phyloP scores from a whole-genome alignment of 2,329 filamentous ascomycete genomes.

The Berkeleyomyces rouxiae region DNA sequence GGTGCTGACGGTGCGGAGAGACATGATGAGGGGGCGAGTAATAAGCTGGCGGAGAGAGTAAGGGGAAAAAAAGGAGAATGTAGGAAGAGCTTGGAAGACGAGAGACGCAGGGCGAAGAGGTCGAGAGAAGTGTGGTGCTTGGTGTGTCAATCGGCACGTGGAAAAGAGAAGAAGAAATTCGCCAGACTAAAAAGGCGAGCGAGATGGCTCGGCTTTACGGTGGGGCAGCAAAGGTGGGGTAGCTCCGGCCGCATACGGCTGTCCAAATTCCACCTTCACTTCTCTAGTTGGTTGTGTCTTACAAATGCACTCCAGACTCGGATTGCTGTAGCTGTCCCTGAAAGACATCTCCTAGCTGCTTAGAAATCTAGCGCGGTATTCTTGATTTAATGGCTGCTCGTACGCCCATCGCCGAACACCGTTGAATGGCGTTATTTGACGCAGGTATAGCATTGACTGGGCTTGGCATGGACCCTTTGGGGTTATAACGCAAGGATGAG shows the following conservation, averaged over 20 bases:
- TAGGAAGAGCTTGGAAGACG: too few relatives aligned
- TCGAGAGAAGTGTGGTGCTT: neutral
- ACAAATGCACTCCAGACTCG: neutral
- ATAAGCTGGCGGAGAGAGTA: neutral
- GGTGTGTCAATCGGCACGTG: neutral
- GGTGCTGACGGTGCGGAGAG: slow-evolving; percentile 16
- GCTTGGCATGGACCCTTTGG: neutral
- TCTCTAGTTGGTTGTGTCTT: too few relatives aligned
- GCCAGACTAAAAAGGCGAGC: neutral
- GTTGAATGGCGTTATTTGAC: neutral
- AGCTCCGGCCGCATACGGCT: neutral
- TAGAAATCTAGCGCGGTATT: neutral
- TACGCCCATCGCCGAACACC: neutral
- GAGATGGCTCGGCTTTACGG: neutral
- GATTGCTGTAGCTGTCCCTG: neutral
- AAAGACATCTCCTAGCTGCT: neutral
- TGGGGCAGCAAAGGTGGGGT: neutral
- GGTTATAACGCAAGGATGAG: neutral
- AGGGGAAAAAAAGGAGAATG: neutral
- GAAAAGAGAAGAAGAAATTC: neutral
- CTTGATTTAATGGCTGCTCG: neutral
- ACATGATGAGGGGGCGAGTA: slow-evolving; percentile 20
- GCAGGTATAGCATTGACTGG: neutral
- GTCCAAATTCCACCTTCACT: too few relatives aligned
- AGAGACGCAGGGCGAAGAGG: neutral